Base-by-base conservation (phyloP, 306 rosid genomes). In the Trifolium pratense region DNA sequence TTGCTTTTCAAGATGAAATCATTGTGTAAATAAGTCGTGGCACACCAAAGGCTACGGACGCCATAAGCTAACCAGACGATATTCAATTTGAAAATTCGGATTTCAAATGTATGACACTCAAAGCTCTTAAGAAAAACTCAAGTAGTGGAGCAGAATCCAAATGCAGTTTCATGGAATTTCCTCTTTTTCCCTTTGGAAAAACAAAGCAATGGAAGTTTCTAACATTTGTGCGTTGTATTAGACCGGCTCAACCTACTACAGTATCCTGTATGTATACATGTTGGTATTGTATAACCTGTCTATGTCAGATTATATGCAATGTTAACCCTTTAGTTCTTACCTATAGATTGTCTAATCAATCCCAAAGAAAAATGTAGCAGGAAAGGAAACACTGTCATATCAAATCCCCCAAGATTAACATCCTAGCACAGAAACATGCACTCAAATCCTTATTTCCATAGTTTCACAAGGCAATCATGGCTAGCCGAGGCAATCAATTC, bases 401-500 rank as follows among this genome's bases (percentile, higher is more conserved):
- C 46, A 23, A 63, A 45, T 25, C 68, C 16, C 45, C 70, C 9
- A 21, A 49, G 63, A 20, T 70, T 52, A 62, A 49, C 71, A 60
- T 59, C 29, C 46, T 0, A 43, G 42, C n/a, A 26, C 59, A 39
- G 13, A 8, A 68, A 18, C 37, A 21, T 64, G 49, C 34, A 32
- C 70, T 55, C 2, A 61, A 61, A 64, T 70, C 14, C 58, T 84
- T 70, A 90, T 79, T 80, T 87, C 96, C 96, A 90, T 18, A 87
- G 52, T 75, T 86, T 90, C 66, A 86, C 89, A 16, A 74, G 71
- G 5, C 65, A 75, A 80, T 90, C 96, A 75, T 84, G 84, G 76
- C 96, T 77, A 17, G 84, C 84, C 0, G 96, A 87, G 68, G 96
- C 96, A 42, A 90, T 74, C 84, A 79, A 59, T 31, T 79, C 79